Percentiles rank a stretch among this genome's conserved stretches.
Evolutionary conservation across 805 yeast genomes (phyloP).

Genomic region (Wickerhamomyces rabaulensis): DNA sequence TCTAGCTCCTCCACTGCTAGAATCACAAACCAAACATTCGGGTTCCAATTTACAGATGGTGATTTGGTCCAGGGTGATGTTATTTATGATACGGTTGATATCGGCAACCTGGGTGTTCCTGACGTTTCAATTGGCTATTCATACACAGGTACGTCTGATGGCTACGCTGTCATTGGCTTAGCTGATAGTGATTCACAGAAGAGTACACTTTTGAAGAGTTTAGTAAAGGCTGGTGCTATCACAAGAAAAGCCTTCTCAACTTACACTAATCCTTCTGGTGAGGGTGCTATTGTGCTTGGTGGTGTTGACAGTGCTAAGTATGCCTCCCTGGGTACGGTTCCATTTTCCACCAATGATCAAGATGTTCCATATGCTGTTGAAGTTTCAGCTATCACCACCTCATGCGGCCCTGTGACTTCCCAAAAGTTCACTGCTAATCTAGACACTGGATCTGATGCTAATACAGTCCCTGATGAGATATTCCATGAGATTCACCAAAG

Average conservation of each 20-base stretch:
- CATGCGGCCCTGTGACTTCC: slow-evolving; percentile 9
- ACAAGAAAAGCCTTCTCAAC: slow-evolving; percentile 10
- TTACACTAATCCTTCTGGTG: slow-evolving; percentile 1
- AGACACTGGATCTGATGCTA: slow-evolving; percentile 17
- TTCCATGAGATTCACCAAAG: slow-evolving; percentile 13
- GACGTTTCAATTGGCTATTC: slow-evolving; percentile 3
- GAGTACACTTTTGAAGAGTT: neutral
- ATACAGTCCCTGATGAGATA: slow-evolving; percentile 3
- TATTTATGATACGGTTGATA: slow-evolving; percentile 7
- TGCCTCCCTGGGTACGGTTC: slow-evolving; percentile 12
- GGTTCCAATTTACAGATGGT: slow-evolving; percentile 9
- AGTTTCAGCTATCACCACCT: slow-evolving; percentile 11
- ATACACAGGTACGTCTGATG: neutral
- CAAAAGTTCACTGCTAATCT: slow-evolving; percentile 1
- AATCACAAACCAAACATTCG: slow-evolving; percentile 2
- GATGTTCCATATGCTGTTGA: slow-evolving; percentile 2
- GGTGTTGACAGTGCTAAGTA: slow-evolving; percentile 16
- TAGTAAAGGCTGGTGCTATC: slow-evolving; percentile 1
- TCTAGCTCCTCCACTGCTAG: slow-evolving; percentile 4
- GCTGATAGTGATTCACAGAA: slow-evolving; percentile 1
- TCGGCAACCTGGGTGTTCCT: slow-evolving; percentile 5
- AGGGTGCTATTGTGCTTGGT: slow-evolving; percentile 19
- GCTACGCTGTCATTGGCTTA: slow-evolving; percentile 8
- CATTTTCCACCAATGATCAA: neutral
- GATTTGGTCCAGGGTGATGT: slow-evolving; percentile 1